A percentile compares a stretch with the other conserved stretches of the same genome.
These are phyloP conservation scores for maize (Zea mays) DNA, from an alignment of 176 grass and related monocot species.

Conservation along the genomic window Zm-B73-REFERENCE-NAM-5.0 NC_050100.1:174576501-174577000, in stretches of 20 bases:
- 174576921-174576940: too few species aligned
- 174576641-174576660: constrained; percentile 17
- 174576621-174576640: constrained; percentile 32
- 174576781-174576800: background rate
- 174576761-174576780: background rate
- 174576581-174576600: too few species aligned
- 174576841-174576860: background rate
- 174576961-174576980: too few species aligned
- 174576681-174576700: background rate
- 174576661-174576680: constrained; percentile 1
- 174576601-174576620: too few species aligned
- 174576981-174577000: too few species aligned
- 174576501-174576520: too few species aligned
- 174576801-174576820: background rate
- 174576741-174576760: background rate
- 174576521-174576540: too few species aligned
- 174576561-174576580: too few species aligned
- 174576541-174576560: too few species aligned
- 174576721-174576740: background rate
- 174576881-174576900: background rate
- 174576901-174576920: background rate
- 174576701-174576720: background rate
- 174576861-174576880: background rate
- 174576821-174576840: background rate
- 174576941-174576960: too few species aligned